Evolutionary conservation across 495 filamentous ascomycete species (phyloP), one percentile per base, ranked within the genome.

Genomic region (Annulohypoxylon stygium): DNA sequence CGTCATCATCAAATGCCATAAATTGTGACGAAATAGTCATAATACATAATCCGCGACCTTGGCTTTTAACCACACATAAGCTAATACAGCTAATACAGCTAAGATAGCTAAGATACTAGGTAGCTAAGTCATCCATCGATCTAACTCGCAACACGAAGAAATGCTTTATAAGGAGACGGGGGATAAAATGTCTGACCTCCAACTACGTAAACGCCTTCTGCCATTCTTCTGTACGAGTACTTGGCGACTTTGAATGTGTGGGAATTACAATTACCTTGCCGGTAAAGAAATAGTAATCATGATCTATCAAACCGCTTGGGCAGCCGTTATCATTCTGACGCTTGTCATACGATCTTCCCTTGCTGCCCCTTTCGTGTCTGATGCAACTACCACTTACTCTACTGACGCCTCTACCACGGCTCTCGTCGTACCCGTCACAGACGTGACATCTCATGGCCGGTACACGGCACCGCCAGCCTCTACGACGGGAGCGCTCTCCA

Each of bases 381-480:
- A 77, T 1, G 66, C 81, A 0, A 75, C 75, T 23, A 84, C 82
- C 2, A 83, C 81, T 2, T 37, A 83, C 50, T 63, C 65, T 6
- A 75, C 79, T 0, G 67, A 62, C 4, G 62, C 79, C 6, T 33
- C 75, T 34, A 48, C 73, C 23, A 76, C 74, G 1, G 74, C 70
- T 1, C 62, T 71, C 2, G 66, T 63, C 2, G 78, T 79, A 9
- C 71, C 79, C 0, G 74, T 79, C 47, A 79, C 75, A n/a, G 76
- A 83, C 12, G 79, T 84, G n/a, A 83, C 81, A 1, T 79, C 75
- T 0, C 82, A 92, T 68, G 88, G 88, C 12, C 81, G 88, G 0
- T 92, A 84, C 74, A 87, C 81, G 7, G 91, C 88, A 14, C 86
- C 86, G 0, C 79, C 88, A 1, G 84, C 88, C 0, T 88, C 86